Evolutionary conservation across 257 asterid genomes (phyloP).

Genomic region (Penstemon davidsonii): DNA sequence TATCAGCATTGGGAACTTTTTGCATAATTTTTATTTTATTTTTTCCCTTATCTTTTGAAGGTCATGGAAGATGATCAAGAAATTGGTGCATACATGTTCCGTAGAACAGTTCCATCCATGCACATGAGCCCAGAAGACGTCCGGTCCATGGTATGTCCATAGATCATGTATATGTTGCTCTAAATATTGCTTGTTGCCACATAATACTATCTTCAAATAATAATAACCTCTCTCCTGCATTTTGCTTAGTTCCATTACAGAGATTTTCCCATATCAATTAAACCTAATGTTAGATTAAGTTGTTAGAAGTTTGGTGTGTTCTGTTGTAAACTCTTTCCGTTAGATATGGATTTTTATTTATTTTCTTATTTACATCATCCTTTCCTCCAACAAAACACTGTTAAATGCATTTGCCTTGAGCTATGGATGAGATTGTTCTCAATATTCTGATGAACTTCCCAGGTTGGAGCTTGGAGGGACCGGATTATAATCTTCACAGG

Average conservation of each 20-base stretch:
- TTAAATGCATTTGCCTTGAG: constrained; percentile 7
- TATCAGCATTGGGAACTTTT: constrained; percentile 9
- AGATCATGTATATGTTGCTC: not conserved
- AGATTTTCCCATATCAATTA: not conserved
- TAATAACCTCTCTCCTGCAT: not conserved
- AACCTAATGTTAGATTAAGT: not conserved
- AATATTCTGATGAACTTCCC: constrained; percentile 26
- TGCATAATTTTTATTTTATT: not conserved
- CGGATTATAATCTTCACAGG: constrained; percentile 90
- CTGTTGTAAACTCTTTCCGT: not conserved
- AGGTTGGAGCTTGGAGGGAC: constrained; percentile 98
- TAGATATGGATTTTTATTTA: not conserved
- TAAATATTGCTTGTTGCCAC: constrained; percentile 8
- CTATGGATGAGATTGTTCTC: constrained; percentile 15
- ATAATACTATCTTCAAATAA: not conserved
- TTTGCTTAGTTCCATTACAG: not conserved
- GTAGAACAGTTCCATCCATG: constrained; percentile 93
- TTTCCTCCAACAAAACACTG: constrained; percentile 14
- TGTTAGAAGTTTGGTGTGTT: not conserved
- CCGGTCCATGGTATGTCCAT: constrained; percentile 78
- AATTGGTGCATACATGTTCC: constrained; percentile 97
- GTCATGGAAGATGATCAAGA: constrained; percentile 99
- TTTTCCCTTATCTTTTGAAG: constrained; percentile 44
- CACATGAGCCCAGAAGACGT: constrained; percentile 89
- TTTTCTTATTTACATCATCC: not conserved